A percentile compares a stretch with the other conserved stretches of the same genome.
These are phyloP conservation scores for Guyanaporus albipodus DNA, from an alignment of 768 basidiomycete species.

Conservation along the genomic window DNA sequence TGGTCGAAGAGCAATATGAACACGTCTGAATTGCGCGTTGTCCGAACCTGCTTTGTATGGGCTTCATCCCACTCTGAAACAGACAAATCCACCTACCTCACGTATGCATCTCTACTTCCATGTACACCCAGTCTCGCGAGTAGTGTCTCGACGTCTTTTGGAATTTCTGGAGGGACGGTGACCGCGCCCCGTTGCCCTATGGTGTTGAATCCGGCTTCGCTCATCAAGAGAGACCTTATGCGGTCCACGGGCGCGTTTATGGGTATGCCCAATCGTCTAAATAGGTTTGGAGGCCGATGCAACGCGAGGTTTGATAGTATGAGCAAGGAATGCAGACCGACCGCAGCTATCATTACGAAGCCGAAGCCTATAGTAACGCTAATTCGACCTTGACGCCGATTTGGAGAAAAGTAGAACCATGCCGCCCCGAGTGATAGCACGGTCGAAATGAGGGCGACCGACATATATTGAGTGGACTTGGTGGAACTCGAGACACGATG, in stretches of 20 bases:
- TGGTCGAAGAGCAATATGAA: conserved; percentile 56
- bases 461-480: neutral
- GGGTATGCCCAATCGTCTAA: conserved; percentile 50
- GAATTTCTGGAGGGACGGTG: conserved; percentile 31
- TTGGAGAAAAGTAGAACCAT: conserved; percentile 14
- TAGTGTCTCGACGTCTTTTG: conserved; percentile 46
- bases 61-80: neutral
- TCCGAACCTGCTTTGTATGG: conserved; percentile 50
- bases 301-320: conserved; percentile 13
- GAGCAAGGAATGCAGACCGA: conserved; percentile 16
- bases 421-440: conserved; percentile 16
- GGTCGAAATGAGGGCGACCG: conserved; percentile 9
- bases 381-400: conserved; percentile 1
- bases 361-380: neutral
- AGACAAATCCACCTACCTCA: conserved; percentile 42
- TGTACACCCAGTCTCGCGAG: conserved; percentile 53
- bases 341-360: conserved; percentile 9
- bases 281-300: conserved; percentile 58
- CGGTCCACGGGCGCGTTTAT: conserved; percentile 50
- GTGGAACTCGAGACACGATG: too few species aligned
- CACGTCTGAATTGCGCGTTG: conserved; percentile 62
- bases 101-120: conserved; percentile 56
- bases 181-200: conserved; percentile 12
- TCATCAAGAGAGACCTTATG: conserved; percentile 45
- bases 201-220: conserved; percentile 37